These are phyloP conservation scores for Saccharomyces hybrid DNA, from an alignment of 1,139 yeast species.

Conservation along the genomic window DNA sequence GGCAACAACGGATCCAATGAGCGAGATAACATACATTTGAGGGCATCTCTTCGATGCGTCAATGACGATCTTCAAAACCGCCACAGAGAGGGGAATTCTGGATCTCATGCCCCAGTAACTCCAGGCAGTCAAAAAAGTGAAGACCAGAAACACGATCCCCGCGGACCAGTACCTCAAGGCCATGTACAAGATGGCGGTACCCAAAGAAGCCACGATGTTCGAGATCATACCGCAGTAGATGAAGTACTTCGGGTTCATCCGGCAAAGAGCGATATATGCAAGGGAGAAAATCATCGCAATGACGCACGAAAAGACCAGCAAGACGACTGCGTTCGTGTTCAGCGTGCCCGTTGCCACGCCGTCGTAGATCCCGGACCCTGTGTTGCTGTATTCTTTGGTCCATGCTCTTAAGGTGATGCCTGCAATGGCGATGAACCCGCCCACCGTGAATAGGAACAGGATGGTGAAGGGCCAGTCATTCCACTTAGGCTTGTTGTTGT, in stretches of 20 bases:
- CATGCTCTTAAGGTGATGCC: slow-evolving; percentile 62
- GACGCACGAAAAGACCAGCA: slow-evolving; percentile 59
- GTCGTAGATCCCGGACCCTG: slow-evolving; percentile 60
- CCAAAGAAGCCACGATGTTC: slow-evolving; percentile 63
- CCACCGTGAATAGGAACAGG: slow-evolving; percentile 51
- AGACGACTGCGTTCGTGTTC: slow-evolving; percentile 64
- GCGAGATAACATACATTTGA: slow-evolving; percentile 55
- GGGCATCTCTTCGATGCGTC: slow-evolving; percentile 70
- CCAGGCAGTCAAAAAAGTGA: slow-evolving; percentile 56
- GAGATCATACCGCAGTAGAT: slow-evolving; percentile 62
- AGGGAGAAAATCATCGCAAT: slow-evolving; percentile 54
- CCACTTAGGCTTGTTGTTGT: slow-evolving; percentile 51
- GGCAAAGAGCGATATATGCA: slow-evolving; percentile 50
- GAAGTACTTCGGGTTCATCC: slow-evolving; percentile 57
- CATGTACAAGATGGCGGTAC: slow-evolving; percentile 67
- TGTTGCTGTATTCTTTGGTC: slow-evolving; percentile 43
- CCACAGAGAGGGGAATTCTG: slow-evolving; percentile 67
- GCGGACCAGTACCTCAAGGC: slow-evolving; percentile 63
- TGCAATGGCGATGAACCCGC: slow-evolving; percentile 67
- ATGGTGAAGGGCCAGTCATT: slow-evolving; percentile 70
- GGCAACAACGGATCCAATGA: slow-evolving; percentile 56
- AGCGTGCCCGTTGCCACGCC: slow-evolving; percentile 49
- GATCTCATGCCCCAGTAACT: slow-evolving; percentile 67
- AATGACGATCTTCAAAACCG: slow-evolving; percentile 61
- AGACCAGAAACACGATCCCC: slow-evolving; percentile 63